Conservation (phyloP, 805 yeast genomes). For the Debaryomyces hansenii region DNA sequence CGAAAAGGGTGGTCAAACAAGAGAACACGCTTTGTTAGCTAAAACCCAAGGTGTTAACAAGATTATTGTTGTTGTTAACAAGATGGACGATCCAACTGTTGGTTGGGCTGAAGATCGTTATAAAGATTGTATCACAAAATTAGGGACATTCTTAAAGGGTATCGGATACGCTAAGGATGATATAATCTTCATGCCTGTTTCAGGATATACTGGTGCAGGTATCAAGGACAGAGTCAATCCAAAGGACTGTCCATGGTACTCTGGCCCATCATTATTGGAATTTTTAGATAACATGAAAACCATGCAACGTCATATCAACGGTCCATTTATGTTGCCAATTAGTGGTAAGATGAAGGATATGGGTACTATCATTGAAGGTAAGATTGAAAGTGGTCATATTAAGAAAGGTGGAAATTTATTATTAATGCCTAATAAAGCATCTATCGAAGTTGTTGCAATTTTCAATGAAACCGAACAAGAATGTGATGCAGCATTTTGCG, state of each 20-base stretch:
- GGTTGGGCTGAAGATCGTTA: slow-evolving; percentile 94
- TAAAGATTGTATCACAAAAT: slow-evolving; percentile 88
- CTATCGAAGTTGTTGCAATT: slow-evolving; percentile 82
- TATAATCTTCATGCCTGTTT: slow-evolving; percentile 92
- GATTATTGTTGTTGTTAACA: slow-evolving; percentile 90
- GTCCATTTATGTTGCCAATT: slow-evolving; percentile 96
- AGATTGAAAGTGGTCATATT: slow-evolving; percentile 93
- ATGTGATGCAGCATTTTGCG: slow-evolving; percentile 85
- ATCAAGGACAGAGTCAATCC: slow-evolving; percentile 79
- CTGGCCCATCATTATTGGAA: slow-evolving; percentile 89
- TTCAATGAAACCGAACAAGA: slow-evolving; percentile 96
- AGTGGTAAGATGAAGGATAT: slow-evolving; percentile 93
- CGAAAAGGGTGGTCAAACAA: slow-evolving; percentile 98
- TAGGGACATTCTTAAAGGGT: slow-evolving; percentile 75
- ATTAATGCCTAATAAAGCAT: slow-evolving; percentile 88
- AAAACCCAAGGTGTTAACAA: slow-evolving; percentile 98
- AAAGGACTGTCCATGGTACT: slow-evolving; percentile 86
- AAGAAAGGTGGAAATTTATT: slow-evolving; percentile 74
- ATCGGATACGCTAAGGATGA: slow-evolving; percentile 89
- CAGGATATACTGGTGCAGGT: slow-evolving; percentile 97
- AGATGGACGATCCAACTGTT: slow-evolving; percentile 99
- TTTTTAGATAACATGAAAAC: slow-evolving; percentile 81
- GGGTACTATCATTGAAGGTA: slow-evolving; percentile 98
- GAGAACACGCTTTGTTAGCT: slow-evolving; percentile 94
- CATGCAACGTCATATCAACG: slow-evolving; percentile 82